Evolutionary conservation across 495 filamentous ascomycete species (phyloP).

Genomic region (Jackrogersella minutella): DNA sequence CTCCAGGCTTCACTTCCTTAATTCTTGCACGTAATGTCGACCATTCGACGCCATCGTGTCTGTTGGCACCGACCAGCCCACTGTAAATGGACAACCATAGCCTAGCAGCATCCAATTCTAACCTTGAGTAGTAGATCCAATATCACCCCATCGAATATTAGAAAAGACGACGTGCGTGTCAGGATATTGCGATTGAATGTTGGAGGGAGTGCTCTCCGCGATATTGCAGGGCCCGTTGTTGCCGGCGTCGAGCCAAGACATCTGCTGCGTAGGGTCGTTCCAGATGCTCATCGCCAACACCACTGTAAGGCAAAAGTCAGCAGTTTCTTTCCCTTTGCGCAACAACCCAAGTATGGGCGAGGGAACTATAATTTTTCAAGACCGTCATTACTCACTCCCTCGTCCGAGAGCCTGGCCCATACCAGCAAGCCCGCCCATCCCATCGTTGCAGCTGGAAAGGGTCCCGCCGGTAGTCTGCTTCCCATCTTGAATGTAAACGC

Average conservation of each 20-base stretch:
- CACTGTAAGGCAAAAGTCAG: conserved; percentile 37
- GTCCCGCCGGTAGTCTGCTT: conserved; percentile 35
- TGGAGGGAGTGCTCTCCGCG: conserved; percentile 51
- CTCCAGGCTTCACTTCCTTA: no score
- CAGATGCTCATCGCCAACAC: conserved; percentile 43
- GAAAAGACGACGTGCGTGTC: conserved; percentile 61
- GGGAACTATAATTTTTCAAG: conserved; percentile 59
- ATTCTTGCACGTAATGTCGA: no score
- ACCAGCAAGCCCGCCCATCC: conserved; percentile 32
- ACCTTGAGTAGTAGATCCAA: conserved; percentile 32
- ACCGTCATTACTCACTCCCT: conserved; percentile 44
- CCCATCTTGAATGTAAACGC: conserved; percentile 64
- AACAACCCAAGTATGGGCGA: background rate
- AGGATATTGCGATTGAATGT: conserved; percentile 54
- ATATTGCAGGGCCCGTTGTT: conserved; percentile 61
- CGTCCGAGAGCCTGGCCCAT: conserved; percentile 42
- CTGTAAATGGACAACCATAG: background rate
- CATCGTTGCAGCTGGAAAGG: conserved; percentile 23
- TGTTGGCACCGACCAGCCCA: background rate
- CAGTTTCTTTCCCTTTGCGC: conserved; percentile 44
- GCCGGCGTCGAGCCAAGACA: conserved; percentile 46
- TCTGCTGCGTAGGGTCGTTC: conserved; percentile 41
- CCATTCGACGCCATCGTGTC: no score
- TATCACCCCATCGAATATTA: conserved; percentile 51
- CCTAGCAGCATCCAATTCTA: background rate